Percentiles rank a stretch among this genome's conserved stretches.
Conservation (phyloP, 805 yeast genomes). For the Starmera dryadoides region DNA sequence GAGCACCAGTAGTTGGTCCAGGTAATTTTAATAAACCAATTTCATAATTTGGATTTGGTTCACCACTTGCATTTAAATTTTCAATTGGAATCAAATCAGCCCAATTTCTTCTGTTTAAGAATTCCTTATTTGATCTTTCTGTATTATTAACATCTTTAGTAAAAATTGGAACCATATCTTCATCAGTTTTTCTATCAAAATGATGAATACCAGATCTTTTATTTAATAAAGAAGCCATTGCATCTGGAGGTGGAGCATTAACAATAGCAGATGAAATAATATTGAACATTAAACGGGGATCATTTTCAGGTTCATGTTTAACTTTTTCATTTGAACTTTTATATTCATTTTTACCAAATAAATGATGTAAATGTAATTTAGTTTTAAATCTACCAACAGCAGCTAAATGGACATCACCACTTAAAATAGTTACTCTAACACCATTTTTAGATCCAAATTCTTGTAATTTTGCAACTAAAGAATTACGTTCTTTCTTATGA, state of each 20-base stretch:
- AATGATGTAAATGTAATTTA: slow-evolving; percentile 37
- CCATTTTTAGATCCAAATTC: slow-evolving; percentile 58
- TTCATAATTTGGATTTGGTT: slow-evolving; percentile 18
- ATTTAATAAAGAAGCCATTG: slow-evolving; percentile 69
- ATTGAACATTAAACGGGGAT: slow-evolving; percentile 73
- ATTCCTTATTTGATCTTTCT: slow-evolving; percentile 38
- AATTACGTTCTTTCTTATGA: slow-evolving; percentile 83
- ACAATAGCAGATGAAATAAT: slow-evolving; percentile 86
- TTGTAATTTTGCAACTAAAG: slow-evolving; percentile 51
- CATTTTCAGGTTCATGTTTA: slow-evolving; percentile 49
- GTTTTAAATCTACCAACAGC: slow-evolving; percentile 74
- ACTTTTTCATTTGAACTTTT: slow-evolving; percentile 33
- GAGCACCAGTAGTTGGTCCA: slow-evolving; percentile 26
- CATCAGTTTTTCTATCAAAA: slow-evolving; percentile 58
- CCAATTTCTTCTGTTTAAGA: slow-evolving; percentile 67
- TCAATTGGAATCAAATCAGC: slow-evolving; percentile 53
- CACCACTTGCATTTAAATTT: slow-evolving; percentile 21
- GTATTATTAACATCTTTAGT: slow-evolving; percentile 48
- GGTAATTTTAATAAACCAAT: slow-evolving; percentile 31
- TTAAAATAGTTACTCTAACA: slow-evolving; percentile 72
- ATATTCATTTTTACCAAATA: slow-evolving; percentile 25
- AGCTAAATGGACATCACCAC: slow-evolving; percentile 93
- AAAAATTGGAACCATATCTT: slow-evolving; percentile 76
- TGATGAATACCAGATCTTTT: slow-evolving; percentile 60
- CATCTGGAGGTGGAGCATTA: slow-evolving; percentile 89